A percentile compares a stretch with the other conserved stretches of the same genome.
phyloP scores from a whole-genome alignment of 2,329 filamentous ascomycete genomes.

The Oidium heveae region DNA sequence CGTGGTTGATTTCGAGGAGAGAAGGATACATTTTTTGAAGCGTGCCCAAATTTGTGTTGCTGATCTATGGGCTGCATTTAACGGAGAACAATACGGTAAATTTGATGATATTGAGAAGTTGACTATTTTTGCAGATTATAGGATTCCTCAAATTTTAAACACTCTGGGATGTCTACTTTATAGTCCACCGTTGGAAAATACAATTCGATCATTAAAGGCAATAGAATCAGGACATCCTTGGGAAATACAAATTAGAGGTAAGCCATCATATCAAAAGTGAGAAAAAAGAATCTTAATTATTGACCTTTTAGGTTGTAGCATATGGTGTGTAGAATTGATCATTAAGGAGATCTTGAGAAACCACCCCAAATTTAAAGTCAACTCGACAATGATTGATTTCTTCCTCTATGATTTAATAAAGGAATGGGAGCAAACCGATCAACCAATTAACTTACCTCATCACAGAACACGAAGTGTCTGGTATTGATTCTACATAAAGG shows the following conservation, averaged over 20 bases:
- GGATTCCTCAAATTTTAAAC: conserved; percentile 80
- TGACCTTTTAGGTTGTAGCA: conserved; percentile 46
- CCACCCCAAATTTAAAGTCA: conserved; percentile 47
- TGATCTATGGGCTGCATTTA: conserved; percentile 89
- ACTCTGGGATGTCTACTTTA: conserved; percentile 62
- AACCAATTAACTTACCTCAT: conserved; percentile 40
- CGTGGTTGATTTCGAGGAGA: conserved; percentile 47
- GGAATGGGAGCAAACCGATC: conserved; percentile 39
- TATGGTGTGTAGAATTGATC: conserved; percentile 88
- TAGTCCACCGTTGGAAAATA: conserved; percentile 50
- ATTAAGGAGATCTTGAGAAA: conserved; percentile 49
- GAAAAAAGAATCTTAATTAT: not conserved
- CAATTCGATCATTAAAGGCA: conserved; percentile 36
- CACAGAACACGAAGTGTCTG: conserved; percentile 84
- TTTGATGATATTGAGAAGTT: conserved; percentile 86
- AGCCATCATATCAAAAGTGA: not conserved
- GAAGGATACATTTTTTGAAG: conserved; percentile 63
- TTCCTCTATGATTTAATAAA: conserved; percentile 93
- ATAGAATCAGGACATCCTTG: conserved; percentile 50
- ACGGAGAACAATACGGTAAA: conserved; percentile 50
- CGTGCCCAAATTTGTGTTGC: conserved; percentile 89
- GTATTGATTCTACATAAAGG: conserved; percentile 32
- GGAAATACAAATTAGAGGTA: conserved; percentile 40
- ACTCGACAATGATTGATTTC: conserved; percentile 90
- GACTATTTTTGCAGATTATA: conserved; percentile 97